Evolutionary conservation across 345 rosid species (phyloP).

Genomic region (Moricandia arvensis): DNA sequence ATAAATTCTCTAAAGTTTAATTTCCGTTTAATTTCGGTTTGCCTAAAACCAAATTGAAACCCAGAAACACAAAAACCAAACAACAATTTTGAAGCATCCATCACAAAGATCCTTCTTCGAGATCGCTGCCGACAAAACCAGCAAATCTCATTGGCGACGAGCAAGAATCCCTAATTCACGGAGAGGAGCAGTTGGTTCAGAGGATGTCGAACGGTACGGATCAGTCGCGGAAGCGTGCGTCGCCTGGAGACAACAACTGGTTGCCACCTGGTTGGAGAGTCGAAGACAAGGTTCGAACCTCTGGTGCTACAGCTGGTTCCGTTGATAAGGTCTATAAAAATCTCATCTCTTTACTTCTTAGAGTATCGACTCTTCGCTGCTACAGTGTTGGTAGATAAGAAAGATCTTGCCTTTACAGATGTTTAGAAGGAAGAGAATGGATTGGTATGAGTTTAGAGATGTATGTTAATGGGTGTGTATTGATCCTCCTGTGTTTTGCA

Average conservation of each 20-base stretch:
- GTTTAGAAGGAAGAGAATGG: neutral
- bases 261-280: conserved; percentile 77
- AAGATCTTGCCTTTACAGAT: neutral
- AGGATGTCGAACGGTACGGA: conserved; percentile 12
- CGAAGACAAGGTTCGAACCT: conserved; percentile 64
- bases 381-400: neutral
- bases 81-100: neutral
- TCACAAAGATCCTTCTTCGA: neutral
- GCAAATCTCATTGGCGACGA: conserved; percentile 9
- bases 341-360: neutral
- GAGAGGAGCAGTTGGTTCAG: neutral
- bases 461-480: neutral
- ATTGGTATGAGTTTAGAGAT: neutral
- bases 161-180: neutral
- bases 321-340: conserved; percentile 59
- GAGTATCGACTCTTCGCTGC: neutral
- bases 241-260: conserved; percentile 39
- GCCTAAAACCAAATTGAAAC: too few species aligned
- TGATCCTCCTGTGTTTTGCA: conserved; percentile 11
- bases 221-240: conserved; percentile 25
- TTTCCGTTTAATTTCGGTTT: too few species aligned
- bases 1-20: too few species aligned
- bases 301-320: conserved; percentile 77
- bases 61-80: neutral
- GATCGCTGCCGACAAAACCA: conserved; percentile 9